phyloP scores from a whole-genome alignment of 257 asterid species.

The Jaltomata sinuosa region DNA sequence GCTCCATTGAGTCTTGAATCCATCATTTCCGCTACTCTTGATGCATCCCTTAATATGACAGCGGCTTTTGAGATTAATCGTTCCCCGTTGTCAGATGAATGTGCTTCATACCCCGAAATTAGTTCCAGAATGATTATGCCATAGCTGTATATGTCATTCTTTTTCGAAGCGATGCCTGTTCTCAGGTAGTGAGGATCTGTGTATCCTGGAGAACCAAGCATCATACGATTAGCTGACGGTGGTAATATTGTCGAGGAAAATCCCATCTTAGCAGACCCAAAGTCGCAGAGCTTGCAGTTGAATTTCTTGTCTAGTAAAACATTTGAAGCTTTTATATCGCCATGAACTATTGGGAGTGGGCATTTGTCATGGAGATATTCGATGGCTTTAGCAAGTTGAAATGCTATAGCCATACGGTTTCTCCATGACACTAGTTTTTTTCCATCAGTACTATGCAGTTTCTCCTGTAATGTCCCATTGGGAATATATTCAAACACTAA shows the following conservation, averaged over 20 bases:
- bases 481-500: constrained; percentile 43
- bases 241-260: constrained; percentile 41
- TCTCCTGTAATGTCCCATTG: constrained; percentile 54
- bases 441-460: constrained; percentile 16
- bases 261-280: constrained; percentile 67
- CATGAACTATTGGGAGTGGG: constrained; percentile 50
- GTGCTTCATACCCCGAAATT: constrained; percentile 58
- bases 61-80: constrained; percentile 30
- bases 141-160: constrained; percentile 58
- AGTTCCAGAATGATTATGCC: constrained; percentile 58
- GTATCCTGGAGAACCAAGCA: constrained; percentile 74
- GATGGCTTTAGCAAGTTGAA: constrained; percentile 54
- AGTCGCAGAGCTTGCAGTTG: constrained; percentile 68
- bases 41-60: constrained; percentile 23
- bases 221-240: constrained; percentile 5
- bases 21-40: constrained; percentile 38
- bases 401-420: constrained; percentile 52
- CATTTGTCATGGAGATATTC: constrained; percentile 54
- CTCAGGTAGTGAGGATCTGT: constrained; percentile 61
- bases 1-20: constrained; percentile 43
- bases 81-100: constrained; percentile 30
- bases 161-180: constrained; percentile 60
- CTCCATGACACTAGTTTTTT: constrained; percentile 35
- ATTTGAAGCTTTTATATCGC: constrained; percentile 69
- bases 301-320: constrained; percentile 39